A percentile compares a stretch with the other conserved stretches of the same genome.
Evolutionary conservation across 345 rosid genomes (phyloP).

Genomic region (Citrus medica): DNA sequence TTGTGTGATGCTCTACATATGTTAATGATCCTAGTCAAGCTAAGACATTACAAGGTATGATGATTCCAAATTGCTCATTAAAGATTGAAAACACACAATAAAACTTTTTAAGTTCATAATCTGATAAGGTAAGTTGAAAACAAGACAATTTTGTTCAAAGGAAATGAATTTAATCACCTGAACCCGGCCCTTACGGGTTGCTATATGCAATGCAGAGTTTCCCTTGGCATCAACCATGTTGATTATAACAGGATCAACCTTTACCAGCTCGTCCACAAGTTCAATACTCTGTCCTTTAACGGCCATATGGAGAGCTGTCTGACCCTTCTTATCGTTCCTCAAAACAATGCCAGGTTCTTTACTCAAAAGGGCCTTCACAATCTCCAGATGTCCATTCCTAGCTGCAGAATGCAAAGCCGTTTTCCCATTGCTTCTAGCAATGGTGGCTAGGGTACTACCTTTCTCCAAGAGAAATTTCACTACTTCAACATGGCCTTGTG

Average conservation of each 20-base stretch:
- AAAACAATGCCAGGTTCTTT: conserved; percentile 54
- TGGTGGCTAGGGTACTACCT: conserved; percentile 48
- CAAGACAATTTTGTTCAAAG: neutral
- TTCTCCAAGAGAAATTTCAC: conserved; percentile 64
- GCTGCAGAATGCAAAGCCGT: conserved; percentile 86
- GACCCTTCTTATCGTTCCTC: conserved; percentile 74
- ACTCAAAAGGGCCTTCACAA: conserved; percentile 56
- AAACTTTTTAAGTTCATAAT: conserved; percentile 4
- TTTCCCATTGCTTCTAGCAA: conserved; percentile 73
- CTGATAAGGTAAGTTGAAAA: neutral
- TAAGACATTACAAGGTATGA: neutral
- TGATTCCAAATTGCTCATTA: neutral
- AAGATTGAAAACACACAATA: neutral
- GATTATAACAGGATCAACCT: conserved; percentile 41
- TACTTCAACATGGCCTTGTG: conserved; percentile 71
- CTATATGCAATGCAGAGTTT: conserved; percentile 82
- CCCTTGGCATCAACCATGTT: conserved; percentile 76
- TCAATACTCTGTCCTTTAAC: conserved; percentile 73
- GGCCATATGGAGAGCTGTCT: conserved; percentile 91
- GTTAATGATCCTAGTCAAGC: neutral
- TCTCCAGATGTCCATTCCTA: conserved; percentile 78
- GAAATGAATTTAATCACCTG: conserved; percentile 43
- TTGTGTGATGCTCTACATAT: neutral
- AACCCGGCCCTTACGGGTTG: conserved; percentile 58
- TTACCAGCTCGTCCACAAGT: conserved; percentile 53